A percentile compares a stretch with the other conserved stretches of the same genome.
phyloP scores from a whole-genome alignment of 139 green algal species.

The Limnomonas spitsbergensis region DNA sequence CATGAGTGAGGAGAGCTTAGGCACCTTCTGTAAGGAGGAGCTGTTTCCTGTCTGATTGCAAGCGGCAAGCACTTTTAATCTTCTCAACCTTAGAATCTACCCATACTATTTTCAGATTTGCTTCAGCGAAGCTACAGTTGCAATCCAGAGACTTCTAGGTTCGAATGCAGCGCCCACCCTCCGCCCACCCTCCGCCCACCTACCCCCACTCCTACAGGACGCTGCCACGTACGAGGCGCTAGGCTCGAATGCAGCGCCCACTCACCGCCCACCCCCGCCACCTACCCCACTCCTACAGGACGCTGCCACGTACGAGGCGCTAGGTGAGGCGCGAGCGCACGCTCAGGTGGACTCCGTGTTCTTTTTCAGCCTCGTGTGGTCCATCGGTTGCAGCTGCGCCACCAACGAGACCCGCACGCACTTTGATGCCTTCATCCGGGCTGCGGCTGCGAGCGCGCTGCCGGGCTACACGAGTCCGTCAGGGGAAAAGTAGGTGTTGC shows the following conservation, averaged over 20 bases:
- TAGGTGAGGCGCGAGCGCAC: background rate
- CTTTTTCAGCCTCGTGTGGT: constrained; percentile 70
- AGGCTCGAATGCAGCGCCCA: too few species aligned
- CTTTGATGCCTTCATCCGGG: constrained; percentile 67
- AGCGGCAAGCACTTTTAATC: background rate
- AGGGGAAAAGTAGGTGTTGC: constrained; percentile 17
- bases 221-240: background rate
- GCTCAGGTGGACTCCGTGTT: constrained; percentile 56
- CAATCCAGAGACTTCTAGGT: too few species aligned
- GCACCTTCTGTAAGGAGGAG: too few species aligned
- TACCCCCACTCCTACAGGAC: too few species aligned
- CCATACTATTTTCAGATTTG: too few species aligned
- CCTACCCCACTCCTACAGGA: too few species aligned
- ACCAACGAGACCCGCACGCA: constrained; percentile 38
- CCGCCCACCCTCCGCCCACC: too few species aligned
- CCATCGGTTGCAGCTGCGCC: constrained; percentile 48
- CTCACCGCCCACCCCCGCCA: too few species aligned
- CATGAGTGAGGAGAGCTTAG: too few species aligned
- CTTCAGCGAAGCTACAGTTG: too few species aligned
- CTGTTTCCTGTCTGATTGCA: background rate
- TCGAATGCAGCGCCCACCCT: too few species aligned
- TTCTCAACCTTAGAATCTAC: background rate
- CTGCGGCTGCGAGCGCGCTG: constrained; percentile 29
- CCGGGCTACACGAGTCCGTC: constrained; percentile 39
- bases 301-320: background rate